Evolutionary conservation across 345 rosid species (phyloP).

Genomic region (Gossypium ekmanianum): DNA sequence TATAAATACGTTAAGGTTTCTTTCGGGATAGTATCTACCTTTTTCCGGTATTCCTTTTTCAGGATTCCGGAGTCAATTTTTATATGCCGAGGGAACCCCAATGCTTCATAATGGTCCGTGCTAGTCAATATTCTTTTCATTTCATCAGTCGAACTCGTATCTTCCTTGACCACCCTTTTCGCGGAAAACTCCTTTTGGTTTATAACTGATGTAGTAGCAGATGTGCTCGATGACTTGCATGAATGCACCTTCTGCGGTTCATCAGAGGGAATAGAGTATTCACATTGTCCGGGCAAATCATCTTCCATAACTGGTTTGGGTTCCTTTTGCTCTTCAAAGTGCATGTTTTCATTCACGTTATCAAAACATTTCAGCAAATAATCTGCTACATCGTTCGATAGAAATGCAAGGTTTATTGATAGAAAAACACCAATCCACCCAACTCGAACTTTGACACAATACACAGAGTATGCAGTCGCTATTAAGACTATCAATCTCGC

Average conservation of each 20-base stretch:
- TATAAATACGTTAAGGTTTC: slow-evolving; percentile 1
- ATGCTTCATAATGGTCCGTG: slow-evolving; percentile 73
- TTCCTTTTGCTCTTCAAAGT: slow-evolving; percentile 58
- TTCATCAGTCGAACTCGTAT: slow-evolving; percentile 58
- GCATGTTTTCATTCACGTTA: slow-evolving; percentile 55
- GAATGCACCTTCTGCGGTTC: slow-evolving; percentile 63
- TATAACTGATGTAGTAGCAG: slow-evolving; percentile 46
- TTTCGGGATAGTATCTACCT: slow-evolving; percentile 40
- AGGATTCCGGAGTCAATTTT: slow-evolving; percentile 53
- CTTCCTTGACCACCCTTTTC: slow-evolving; percentile 52
- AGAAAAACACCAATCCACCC: slow-evolving; percentile 94
- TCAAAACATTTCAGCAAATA: slow-evolving; percentile 80
- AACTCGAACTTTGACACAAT: slow-evolving; percentile 81
- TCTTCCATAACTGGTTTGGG: slow-evolving; percentile 60
- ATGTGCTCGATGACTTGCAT: slow-evolving; percentile 58
- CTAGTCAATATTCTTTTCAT: slow-evolving; percentile 82
- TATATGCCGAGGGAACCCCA: slow-evolving; percentile 73
- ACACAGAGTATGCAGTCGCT: slow-evolving; percentile 65
- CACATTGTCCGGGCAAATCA: slow-evolving; percentile 56
- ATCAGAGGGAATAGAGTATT: slow-evolving; percentile 47
- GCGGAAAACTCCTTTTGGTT: slow-evolving; percentile 42
- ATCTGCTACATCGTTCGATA: slow-evolving; percentile 74
- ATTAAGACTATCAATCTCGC: slow-evolving; percentile 80
- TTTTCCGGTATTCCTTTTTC: slow-evolving; percentile 87
- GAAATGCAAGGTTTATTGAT: slow-evolving; percentile 79